Evolutionary conservation across 495 filamentous ascomycete species (phyloP).

Genomic region (Trichoderma reesei): DNA sequence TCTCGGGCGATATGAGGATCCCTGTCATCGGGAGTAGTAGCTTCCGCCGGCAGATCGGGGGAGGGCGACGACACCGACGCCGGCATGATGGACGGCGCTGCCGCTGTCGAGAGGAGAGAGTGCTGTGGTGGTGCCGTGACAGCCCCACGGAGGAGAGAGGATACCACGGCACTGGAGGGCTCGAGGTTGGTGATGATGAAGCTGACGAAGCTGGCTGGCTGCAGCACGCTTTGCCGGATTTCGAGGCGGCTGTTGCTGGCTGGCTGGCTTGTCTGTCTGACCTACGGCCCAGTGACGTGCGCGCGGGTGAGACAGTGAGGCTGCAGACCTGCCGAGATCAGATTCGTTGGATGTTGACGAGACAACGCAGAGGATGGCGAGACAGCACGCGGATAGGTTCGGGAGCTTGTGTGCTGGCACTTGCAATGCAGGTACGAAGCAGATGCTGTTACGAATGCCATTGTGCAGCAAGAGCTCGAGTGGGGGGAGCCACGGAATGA

Average conservation of each 20-base stretch:
- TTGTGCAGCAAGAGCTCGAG: not conserved
- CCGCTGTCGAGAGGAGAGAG: too few species aligned
- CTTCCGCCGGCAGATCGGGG: not conserved
- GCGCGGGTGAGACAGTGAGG: not conserved
- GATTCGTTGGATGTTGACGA: not conserved
- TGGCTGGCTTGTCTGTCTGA: too few species aligned
- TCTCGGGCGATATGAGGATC: conserved; percentile 26
- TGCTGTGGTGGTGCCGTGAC: too few species aligned
- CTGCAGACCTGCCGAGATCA: not conserved
- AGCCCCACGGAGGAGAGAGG: too few species aligned
- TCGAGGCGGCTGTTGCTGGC: too few species aligned
- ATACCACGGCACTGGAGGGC: too few species aligned
- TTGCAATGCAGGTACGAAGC: conserved; percentile 2
- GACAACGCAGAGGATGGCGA: not conserved
- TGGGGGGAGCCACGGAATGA: not conserved
- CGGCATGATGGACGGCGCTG: too few species aligned
- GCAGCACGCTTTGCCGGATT: too few species aligned
- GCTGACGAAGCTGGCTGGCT: too few species aligned
- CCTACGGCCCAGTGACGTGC: too few species aligned
- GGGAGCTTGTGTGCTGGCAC: not conserved
- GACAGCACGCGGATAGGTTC: not conserved
- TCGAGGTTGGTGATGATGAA: too few species aligned
- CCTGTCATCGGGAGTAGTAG: not conserved
- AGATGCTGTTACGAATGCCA: too few species aligned
- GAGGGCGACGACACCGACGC: not conserved